Base-by-base conservation (phyloP, 257 asterid species). In the Nicotiana obtusifolia region DNA sequence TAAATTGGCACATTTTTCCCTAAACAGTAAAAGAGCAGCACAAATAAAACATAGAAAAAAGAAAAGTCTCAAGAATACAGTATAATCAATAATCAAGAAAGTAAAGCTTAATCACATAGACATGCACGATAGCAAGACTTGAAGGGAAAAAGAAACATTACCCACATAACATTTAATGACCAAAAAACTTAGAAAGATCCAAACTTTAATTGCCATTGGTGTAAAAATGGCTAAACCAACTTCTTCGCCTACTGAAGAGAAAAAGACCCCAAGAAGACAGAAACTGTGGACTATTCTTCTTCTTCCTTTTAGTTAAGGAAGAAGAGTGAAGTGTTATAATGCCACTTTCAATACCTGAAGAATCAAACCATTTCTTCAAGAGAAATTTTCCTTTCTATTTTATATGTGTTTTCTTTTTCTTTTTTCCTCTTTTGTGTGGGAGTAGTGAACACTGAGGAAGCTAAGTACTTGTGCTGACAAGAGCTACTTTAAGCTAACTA, bases 341-440 rank as follows among this genome's bases (percentile, higher is more conserved):
- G 61, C 61, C 16, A 53, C 7, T 80, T 68, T 64, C 64, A 81
- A 77, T 57, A 82, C 1, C 4, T 14, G 77, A 73, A 78, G 89
- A 88, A 90, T 85, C 89, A 83, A 54, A 44, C 69, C 80, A 80
- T 88, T 88, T 84, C 91, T 87, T 88, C 77, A 65, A 78, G 57
- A n/a, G n/a, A 83, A 87, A 82, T 84, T 85, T 83, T 82, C 83
- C 41, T 31, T 60, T 65, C 60, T 62, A 47, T 76, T 35, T 67
- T 31, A 31, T 64, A 26, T 64, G 26, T 81, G 35, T 69, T 56
- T 41, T 54, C 53, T 57, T 37, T 52, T 19, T 60, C 47, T 81
- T 84, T 60, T 56, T 41, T 16, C 28, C 47, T 15, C 62, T 83
- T 83, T 86, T 80, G 19, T 75, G 81, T n/a, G 81, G 81, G 30